These are phyloP conservation scores for Ganoderma meredithae DNA, from an alignment of 1,284 basidiomycete species.

Conservation along the genomic window DNA sequence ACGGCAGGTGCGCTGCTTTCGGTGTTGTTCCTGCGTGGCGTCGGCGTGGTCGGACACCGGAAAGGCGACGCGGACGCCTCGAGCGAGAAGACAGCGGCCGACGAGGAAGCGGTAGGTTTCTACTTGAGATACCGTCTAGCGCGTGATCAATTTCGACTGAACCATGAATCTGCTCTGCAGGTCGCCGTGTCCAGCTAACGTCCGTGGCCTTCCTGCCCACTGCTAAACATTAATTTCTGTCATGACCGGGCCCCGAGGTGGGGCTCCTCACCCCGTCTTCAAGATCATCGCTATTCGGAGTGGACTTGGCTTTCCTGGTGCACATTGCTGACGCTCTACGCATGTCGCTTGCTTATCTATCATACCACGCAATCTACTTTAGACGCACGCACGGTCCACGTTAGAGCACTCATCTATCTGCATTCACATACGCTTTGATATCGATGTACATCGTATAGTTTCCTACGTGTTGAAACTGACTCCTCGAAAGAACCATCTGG, in stretches of 20 bases:
- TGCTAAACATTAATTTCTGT: background rate
- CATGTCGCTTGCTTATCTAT: background rate
- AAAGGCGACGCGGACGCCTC: conserved; percentile 18
- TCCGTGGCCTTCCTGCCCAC: too few relatives aligned
- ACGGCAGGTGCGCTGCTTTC: conserved; percentile 56
- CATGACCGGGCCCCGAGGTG: background rate
- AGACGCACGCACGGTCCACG: background rate
- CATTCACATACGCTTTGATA: background rate
- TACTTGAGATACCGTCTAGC: background rate
- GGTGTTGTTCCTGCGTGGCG: conserved; percentile 59
- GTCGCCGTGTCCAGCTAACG: background rate
- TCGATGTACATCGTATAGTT: background rate
- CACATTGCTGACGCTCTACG: background rate
- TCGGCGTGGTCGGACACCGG: conserved; percentile 63
- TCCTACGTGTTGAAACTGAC: background rate
- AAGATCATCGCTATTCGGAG: background rate
- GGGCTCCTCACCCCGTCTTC: background rate
- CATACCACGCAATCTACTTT: background rate
- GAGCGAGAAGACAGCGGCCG: conserved; percentile 11
- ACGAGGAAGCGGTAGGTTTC: background rate
- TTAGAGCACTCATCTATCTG: background rate
- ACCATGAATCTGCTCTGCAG: background rate
- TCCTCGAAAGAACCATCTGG: too few relatives aligned
- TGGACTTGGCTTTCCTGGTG: background rate
- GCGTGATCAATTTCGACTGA: background rate